These are phyloP conservation scores for Ganoderma multipileum DNA, from an alignment of 1,284 basidiomycete species.

Conservation along the genomic window DNA sequence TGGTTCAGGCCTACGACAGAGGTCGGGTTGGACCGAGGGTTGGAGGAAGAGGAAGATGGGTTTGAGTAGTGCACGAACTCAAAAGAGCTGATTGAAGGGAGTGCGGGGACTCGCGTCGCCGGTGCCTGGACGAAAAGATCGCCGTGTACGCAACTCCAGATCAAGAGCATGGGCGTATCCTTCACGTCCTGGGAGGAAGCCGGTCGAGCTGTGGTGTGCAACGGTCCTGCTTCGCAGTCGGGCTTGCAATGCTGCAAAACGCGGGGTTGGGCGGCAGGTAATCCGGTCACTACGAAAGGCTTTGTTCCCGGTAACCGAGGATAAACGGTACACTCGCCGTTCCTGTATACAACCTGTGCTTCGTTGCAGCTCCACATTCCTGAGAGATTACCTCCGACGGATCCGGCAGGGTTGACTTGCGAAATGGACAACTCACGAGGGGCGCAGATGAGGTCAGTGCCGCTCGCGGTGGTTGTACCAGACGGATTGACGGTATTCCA, in stretches of 20 bases:
- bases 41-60: not conserved
- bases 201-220: not conserved
- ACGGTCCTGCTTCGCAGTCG: not conserved
- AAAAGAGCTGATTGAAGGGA: not conserved
- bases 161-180: not conserved
- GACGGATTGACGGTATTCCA: not conserved
- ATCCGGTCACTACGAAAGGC: not conserved
- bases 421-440: not conserved
- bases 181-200: not conserved
- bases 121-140: conserved; percentile 2
- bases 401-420: not conserved
- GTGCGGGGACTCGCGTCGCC: not conserved
- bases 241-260: not conserved
- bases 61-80: not conserved
- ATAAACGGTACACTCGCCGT: not conserved
- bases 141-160: conserved; percentile 3
- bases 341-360: not conserved
- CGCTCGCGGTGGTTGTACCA: not conserved
- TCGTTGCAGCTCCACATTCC: not conserved
- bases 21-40: not conserved
- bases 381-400: not conserved
- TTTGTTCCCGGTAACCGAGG: not conserved
- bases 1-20: not conserved
- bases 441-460: not conserved
- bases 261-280: not conserved